Evolutionary conservation across 192 early-diverging fungal species (phyloP).

Genomic region (Pilobolus umbonatus): DNA sequence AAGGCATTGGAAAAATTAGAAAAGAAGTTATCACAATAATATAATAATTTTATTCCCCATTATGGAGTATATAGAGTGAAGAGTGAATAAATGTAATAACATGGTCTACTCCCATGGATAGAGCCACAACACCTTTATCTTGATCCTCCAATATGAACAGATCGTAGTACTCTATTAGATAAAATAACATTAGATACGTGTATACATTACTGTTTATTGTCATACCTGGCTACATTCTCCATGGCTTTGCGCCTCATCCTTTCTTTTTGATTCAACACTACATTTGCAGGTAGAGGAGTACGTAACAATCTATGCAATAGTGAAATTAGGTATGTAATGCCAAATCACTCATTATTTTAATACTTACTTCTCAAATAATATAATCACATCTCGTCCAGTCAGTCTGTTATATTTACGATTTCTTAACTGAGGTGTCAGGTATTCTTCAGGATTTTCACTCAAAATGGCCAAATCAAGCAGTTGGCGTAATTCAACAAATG

Average conservation of each 20-base stretch:
- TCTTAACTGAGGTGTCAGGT: slow-evolving; percentile 56
- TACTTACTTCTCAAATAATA: slow-evolving; percentile 81
- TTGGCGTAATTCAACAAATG: slow-evolving; percentile 72
- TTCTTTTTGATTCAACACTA: slow-evolving; percentile 11
- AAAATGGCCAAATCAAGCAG: slow-evolving; percentile 52
- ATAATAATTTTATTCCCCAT: not conserved
- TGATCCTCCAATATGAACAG: slow-evolving; percentile 23
- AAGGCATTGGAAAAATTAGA: slow-evolving; percentile 50
- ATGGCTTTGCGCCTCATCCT: slow-evolving; percentile 34
- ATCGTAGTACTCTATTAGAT: slow-evolving; percentile 19
- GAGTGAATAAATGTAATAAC: too few species aligned
- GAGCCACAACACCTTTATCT: slow-evolving; percentile 12
- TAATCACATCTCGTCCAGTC: slow-evolving; percentile 54
- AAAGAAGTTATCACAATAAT: slow-evolving; percentile 26
- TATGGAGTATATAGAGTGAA: too few species aligned
- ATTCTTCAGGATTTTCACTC: slow-evolving; percentile 77
- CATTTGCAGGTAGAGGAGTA: slow-evolving; percentile 8
- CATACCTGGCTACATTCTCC: slow-evolving; percentile 43
- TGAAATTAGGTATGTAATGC: not conserved
- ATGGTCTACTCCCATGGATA: too few species aligned
- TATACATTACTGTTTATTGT: not conserved
- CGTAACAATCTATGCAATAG: slow-evolving; percentile 11
- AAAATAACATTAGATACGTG: not conserved
- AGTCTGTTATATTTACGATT: slow-evolving; percentile 63
- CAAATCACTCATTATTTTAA: too few species aligned